phyloP scores from a whole-genome alignment of 2,329 filamentous ascomycete species.

The Mycosphaerella sp. region DNA sequence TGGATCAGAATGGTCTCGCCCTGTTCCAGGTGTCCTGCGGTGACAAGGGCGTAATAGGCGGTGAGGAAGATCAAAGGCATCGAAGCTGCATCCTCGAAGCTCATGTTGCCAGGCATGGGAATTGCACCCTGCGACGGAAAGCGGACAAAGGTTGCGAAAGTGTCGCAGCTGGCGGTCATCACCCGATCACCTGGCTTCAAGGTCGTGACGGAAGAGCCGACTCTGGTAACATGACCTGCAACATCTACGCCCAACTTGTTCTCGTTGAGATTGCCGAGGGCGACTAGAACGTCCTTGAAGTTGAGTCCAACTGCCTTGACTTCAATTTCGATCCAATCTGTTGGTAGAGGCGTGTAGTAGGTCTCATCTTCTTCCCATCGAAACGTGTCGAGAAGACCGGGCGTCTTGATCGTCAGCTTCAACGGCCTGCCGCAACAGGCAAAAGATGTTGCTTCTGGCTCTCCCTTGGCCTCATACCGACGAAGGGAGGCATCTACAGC shows the following conservation, averaged over 20 bases:
- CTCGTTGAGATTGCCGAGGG: constrained; percentile 17
- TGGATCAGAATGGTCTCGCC: constrained; percentile 36
- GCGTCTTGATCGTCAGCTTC: constrained; percentile 11
- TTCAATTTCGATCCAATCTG: constrained; percentile 24
- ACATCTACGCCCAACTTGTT: constrained; percentile 11
- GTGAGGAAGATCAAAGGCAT: constrained; percentile 25
- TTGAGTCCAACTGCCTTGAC: constrained; percentile 24
- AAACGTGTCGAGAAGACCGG: constrained; percentile 25
- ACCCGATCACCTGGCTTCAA: constrained; percentile 18
- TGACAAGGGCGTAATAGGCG: constrained; percentile 29
- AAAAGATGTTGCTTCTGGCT: constrained; percentile 8
- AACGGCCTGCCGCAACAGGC: constrained; percentile 2
- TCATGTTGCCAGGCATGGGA: constrained; percentile 19
- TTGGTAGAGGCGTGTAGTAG: constrained; percentile 11
- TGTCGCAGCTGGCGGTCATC: constrained; percentile 7
- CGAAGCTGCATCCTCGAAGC: constrained; percentile 22
- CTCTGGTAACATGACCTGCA: constrained; percentile 10
- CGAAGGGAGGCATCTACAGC: constrained; percentile 11
- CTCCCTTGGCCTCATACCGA: constrained; percentile 8
- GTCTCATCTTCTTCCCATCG: constrained; percentile 21
- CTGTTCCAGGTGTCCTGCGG: constrained; percentile 25
- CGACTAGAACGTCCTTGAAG: constrained; percentile 23
- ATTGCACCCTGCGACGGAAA: constrained; percentile 5
- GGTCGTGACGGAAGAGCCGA: constrained; percentile 13
- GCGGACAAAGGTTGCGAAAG: constrained; percentile 15